Percentiles rank a stretch among this genome's conserved stretches.
These are phyloP conservation scores for Globisporangium cystogenes DNA, from an alignment of 352 stramenopile species.

Conservation along the genomic window DNA sequence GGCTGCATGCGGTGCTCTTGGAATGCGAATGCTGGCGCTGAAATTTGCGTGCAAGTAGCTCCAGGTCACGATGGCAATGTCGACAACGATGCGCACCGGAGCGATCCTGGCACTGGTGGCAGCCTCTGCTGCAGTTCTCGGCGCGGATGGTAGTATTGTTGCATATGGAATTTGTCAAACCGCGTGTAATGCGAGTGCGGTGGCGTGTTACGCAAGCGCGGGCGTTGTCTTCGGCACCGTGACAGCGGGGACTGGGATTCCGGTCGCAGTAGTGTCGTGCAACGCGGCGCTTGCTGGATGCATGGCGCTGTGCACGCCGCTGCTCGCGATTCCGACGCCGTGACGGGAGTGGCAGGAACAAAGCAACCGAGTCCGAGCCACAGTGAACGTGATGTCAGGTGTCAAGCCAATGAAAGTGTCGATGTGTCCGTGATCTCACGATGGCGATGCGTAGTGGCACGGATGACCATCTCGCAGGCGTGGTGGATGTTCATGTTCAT, in stretches of 20 bases:
- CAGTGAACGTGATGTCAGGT: too few relatives aligned
- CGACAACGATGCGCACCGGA: not conserved
- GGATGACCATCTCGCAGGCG: too few relatives aligned
- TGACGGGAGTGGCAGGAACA: too few relatives aligned
- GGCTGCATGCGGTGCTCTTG: too few relatives aligned
- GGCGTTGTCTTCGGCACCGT: slow-evolving; percentile 34
- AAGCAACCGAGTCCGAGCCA: too few relatives aligned
- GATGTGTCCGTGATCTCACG: too few relatives aligned
- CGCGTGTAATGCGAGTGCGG: slow-evolving; percentile 30
- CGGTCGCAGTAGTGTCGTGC: slow-evolving; percentile 14
- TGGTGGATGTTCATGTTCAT: too few relatives aligned
- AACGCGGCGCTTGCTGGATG: slow-evolving; percentile 25
- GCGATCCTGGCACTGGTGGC: not conserved
- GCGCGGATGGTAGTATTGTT: slow-evolving; percentile 14
- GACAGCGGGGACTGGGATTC: slow-evolving; percentile 12
- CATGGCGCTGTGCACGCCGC: slow-evolving; percentile 27
- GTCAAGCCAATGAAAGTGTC: too few relatives aligned
- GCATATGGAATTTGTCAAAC: slow-evolving; percentile 33
- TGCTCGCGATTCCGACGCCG: slow-evolving; percentile 3
- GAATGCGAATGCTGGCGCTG: too few relatives aligned
- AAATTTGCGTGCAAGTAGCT: too few relatives aligned
- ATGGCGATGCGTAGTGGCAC: too few relatives aligned
- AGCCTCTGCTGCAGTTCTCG: not conserved
- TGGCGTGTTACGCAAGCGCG: slow-evolving; percentile 27
- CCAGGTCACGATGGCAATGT: too few relatives aligned